phyloP scores from a whole-genome alignment of 2,329 filamentous ascomycete species.

The Drechmeria coniospora region DNA sequence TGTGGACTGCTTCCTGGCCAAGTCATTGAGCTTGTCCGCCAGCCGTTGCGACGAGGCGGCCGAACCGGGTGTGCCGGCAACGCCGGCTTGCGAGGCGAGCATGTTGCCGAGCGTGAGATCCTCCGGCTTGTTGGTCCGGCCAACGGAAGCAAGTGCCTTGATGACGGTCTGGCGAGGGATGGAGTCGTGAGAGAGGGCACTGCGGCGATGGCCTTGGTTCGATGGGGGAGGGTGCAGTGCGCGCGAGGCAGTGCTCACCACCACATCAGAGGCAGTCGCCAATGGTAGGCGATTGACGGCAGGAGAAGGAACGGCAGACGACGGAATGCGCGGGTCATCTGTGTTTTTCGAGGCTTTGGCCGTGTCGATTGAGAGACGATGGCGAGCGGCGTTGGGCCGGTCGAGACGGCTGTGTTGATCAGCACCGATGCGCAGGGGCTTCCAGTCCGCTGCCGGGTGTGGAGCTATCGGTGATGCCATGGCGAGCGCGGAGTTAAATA shows the following conservation, averaged over 20 bases:
- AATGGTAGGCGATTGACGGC: slow-evolving; percentile 12
- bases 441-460: slow-evolving; percentile 36
- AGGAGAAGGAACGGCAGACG: slow-evolving; percentile 11
- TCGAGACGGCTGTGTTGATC: slow-evolving; percentile 5
- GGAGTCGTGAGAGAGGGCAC: slow-evolving; percentile 40
- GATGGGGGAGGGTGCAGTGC: too few species aligned
- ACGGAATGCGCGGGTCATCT: slow-evolving; percentile 6
- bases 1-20: slow-evolving; percentile 26
- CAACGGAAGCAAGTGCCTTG: slow-evolving; percentile 61
- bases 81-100: slow-evolving; percentile 28
- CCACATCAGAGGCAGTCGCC: slow-evolving; percentile 1
- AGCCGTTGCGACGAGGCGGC: slow-evolving; percentile 44
- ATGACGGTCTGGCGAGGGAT: slow-evolving; percentile 69
- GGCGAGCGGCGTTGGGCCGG: slow-evolving; percentile 7
- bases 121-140: slow-evolving; percentile 44
- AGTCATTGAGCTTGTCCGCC: slow-evolving; percentile 41
- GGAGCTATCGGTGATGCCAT: slow-evolving; percentile 31
- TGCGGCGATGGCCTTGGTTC: slow-evolving; percentile 29
- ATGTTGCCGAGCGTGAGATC: slow-evolving; percentile 47
- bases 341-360: slow-evolving; percentile 7
- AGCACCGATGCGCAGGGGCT: slow-evolving; percentile 7
- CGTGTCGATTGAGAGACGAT: slow-evolving; percentile 9
- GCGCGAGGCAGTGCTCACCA: too few species aligned
- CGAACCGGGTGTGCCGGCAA: slow-evolving; percentile 23
- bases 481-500: slow-evolving; percentile 15